Percentiles rank a stretch among this genome's conserved stretches.
These are phyloP conservation scores for Salvia sclarea DNA, from an alignment of 305 asterid species.

Conservation along the genomic window DNA sequence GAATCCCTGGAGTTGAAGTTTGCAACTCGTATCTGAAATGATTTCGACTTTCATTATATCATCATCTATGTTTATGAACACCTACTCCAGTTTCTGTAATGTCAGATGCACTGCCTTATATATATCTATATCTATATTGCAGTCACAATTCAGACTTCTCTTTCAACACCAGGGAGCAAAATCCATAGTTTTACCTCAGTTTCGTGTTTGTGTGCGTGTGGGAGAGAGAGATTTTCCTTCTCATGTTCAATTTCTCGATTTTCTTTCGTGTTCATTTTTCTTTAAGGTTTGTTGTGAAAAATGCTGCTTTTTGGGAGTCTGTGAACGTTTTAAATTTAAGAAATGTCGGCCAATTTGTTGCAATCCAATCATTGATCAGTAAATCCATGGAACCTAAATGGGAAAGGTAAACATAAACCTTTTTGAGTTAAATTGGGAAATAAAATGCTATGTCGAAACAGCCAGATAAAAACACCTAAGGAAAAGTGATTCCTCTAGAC, in stretches of 20 bases:
- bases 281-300: too few species aligned
- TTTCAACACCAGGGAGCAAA: background rate
- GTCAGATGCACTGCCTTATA: slow-evolving; percentile 2
- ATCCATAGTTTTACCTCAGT: background rate
- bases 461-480: background rate
- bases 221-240: too few species aligned
- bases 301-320: too few species aligned
- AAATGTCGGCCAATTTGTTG: too few species aligned
- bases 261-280: background rate
- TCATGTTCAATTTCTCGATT: background rate
- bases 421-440: too few species aligned
- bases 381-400: too few species aligned
- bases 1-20: slow-evolving; percentile 4
- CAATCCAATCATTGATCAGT: background rate
- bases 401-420: background rate
- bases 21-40: slow-evolving; percentile 24
- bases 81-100: slow-evolving; percentile 4
- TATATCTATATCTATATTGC: background rate
- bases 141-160: background rate
- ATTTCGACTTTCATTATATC: slow-evolving; percentile 21
- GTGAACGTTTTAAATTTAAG: background rate
- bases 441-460: background rate
- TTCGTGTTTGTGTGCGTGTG: too few species aligned
- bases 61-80: slow-evolving; percentile 30
- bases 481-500: background rate